These are phyloP conservation scores for Kwoniella pini DNA, from an alignment of 768 basidiomycete species.

Conservation along the genomic window DNA sequence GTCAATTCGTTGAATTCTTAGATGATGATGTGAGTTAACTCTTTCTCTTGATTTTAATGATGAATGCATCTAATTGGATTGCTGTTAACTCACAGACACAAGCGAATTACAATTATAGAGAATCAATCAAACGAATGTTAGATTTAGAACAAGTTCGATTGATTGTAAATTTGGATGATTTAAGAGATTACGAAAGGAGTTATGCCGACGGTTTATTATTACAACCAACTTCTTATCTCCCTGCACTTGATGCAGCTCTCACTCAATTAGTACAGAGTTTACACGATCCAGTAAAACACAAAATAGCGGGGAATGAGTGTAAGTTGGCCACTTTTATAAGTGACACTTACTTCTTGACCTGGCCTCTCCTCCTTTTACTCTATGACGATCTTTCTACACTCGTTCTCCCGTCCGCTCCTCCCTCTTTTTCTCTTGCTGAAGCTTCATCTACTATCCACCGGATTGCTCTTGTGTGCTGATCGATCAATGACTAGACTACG, in stretches of 20 bases:
- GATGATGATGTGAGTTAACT: slow-evolving; percentile 52
- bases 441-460: no score
- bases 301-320: slow-evolving; percentile 73
- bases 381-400: no score
- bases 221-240: slow-evolving; percentile 79
- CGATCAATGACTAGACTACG: slow-evolving; percentile 58
- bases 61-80: neutral
- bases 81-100: slow-evolving; percentile 55
- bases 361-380: no score
- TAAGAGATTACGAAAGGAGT: slow-evolving; percentile 87
- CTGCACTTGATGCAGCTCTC: slow-evolving; percentile 86
- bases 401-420: no score
- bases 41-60: no score
- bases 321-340: slow-evolving; percentile 11
- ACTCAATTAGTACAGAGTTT: slow-evolving; percentile 69
- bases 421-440: no score
- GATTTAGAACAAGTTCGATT: slow-evolving; percentile 80
- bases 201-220: slow-evolving; percentile 79
- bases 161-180: slow-evolving; percentile 91
- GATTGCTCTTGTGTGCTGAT: no score
- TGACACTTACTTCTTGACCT: no score
- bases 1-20: slow-evolving; percentile 76
- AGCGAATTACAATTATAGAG: slow-evolving; percentile 68
- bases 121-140: slow-evolving; percentile 79
- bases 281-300: slow-evolving; percentile 77